phyloP scores from a whole-genome alignment of 2,329 filamentous ascomycete species.

The Botrytis cinerea region DNA sequence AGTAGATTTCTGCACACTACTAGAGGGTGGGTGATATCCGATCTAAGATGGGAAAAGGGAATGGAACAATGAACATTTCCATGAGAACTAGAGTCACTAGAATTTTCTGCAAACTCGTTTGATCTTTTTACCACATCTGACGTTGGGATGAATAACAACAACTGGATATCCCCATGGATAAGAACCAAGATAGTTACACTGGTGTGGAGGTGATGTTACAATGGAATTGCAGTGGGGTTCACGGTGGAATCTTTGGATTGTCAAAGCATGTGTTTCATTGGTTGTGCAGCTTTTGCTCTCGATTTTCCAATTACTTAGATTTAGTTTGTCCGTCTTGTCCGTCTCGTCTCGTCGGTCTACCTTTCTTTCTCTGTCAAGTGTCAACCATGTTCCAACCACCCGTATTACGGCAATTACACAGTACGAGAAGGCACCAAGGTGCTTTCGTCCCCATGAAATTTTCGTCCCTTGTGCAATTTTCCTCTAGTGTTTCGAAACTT shows the following conservation, averaged over 20 bases:
- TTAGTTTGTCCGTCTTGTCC: background rate
- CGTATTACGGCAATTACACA: conserved; percentile 1
- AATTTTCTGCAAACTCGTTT: background rate
- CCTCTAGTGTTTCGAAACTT: background rate
- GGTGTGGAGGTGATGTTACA: conserved; percentile 14
- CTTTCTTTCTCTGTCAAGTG: background rate
- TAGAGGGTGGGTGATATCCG: background rate
- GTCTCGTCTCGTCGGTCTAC: background rate
- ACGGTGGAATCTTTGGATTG: background rate
- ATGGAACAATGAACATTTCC: background rate
- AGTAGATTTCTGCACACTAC: background rate
- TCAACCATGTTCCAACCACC: background rate
- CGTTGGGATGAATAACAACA: background rate
- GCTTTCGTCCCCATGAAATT: background rate
- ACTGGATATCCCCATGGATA: background rate
- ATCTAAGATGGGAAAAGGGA: background rate
- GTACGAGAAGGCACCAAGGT: background rate
- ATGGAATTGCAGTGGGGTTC: background rate
- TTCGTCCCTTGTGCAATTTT: background rate
- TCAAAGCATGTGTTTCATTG: conserved; percentile 2
- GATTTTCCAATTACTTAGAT: background rate
- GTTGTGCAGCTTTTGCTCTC: background rate
- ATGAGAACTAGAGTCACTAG: background rate
- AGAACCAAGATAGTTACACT: background rate
- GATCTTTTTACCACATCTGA: background rate